Evolutionary conservation across 164 flowering plant genomes (phyloP).

Genomic region (Stephania cephalantha): DNA sequence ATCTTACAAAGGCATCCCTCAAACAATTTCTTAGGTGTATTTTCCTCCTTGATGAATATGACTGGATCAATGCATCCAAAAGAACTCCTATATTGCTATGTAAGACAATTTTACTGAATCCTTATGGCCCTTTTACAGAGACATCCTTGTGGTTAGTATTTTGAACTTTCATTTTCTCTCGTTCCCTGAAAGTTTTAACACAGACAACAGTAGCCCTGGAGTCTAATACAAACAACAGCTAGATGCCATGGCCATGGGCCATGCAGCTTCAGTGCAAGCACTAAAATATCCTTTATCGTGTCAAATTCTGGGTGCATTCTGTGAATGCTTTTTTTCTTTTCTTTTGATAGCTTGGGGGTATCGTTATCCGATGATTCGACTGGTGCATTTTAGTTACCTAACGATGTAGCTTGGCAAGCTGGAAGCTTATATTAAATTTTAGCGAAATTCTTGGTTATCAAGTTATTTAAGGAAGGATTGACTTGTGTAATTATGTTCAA

Average conservation of each 20-base stretch:
- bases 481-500: neutral
- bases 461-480: neutral
- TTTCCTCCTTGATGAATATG: neutral
- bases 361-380: neutral
- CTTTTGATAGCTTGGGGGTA: constrained; percentile 1
- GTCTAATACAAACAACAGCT: neutral
- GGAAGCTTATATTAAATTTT: neutral
- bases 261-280: neutral
- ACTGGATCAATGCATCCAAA: neutral
- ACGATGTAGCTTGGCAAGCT: neutral
- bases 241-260: neutral
- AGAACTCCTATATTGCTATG: neutral
- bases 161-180: neutral
- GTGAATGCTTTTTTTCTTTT: neutral
- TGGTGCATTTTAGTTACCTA: neutral
- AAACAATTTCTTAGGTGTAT: neutral
- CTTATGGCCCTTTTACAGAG: neutral
- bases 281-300: constrained; percentile 3
- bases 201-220: constrained; percentile 4
- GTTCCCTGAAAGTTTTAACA: neutral
- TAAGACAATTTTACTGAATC: neutral
- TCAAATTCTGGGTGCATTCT: neutral
- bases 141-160: neutral
- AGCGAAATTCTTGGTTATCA: neutral
- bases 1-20: neutral